phyloP scores from a whole-genome alignment of 2,329 filamentous ascomycete species.

The Alternaria arborescens region DNA sequence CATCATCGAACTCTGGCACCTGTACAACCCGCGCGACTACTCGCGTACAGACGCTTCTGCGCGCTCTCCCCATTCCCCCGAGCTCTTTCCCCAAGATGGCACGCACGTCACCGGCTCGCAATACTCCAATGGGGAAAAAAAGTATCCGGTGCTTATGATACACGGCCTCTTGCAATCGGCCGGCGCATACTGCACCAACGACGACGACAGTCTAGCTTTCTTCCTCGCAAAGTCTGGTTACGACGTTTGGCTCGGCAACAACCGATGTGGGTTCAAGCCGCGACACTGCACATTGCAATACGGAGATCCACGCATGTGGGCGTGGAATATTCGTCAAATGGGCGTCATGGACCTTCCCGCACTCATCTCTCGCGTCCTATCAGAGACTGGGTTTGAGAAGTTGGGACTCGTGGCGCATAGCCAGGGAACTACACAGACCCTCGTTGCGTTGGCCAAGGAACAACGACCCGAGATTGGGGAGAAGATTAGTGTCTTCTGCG shows the following conservation, averaged over 20 bases:
- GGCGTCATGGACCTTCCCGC: constrained; percentile 88
- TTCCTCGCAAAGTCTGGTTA: constrained; percentile 91
- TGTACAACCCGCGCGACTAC: constrained; percentile 84
- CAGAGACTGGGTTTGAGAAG: constrained; percentile 83
- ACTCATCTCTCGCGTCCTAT: constrained; percentile 78
- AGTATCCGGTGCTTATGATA: constrained; percentile 85
- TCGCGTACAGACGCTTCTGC: constrained; percentile 60
- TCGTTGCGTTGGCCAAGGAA: constrained; percentile 88
- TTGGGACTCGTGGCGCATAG: constrained; percentile 86
- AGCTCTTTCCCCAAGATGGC: constrained; percentile 64
- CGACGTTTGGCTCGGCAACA: constrained; percentile 96
- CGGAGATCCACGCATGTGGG: constrained; percentile 90
- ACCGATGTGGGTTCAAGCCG: constrained; percentile 84
- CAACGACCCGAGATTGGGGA: constrained; percentile 85
- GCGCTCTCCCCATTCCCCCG: constrained; percentile 65
- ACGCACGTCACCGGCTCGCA: constrained; percentile 35
- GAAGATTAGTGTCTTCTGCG: constrained; percentile 88
- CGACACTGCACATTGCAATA: constrained; percentile 75
- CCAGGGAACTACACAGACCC: constrained; percentile 88
- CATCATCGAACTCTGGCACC: constrained; percentile 86
- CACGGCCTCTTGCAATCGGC: constrained; percentile 89
- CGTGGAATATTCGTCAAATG: constrained; percentile 93
- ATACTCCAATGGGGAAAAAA: constrained; percentile 58
- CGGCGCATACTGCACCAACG: constrained; percentile 88
- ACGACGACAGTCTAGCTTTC: constrained; percentile 89